Percentiles rank a stretch among this genome's conserved stretches.
Conservation (phyloP, 345 rosid species). For the Rhizophora mangle region DNA sequence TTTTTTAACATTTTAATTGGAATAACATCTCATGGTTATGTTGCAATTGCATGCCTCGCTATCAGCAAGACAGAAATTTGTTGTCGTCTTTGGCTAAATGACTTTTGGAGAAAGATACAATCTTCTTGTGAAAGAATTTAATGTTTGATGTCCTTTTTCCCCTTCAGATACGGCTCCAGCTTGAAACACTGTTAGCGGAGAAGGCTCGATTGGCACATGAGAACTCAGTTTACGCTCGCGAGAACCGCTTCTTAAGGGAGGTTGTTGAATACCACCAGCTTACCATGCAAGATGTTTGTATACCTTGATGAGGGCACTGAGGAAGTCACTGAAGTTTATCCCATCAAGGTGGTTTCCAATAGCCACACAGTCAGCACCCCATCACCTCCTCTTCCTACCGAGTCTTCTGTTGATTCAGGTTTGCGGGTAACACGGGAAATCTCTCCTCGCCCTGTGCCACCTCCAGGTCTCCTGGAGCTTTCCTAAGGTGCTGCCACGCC, state of each 20-base stretch:
- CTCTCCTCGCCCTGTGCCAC: slow-evolving; percentile 36
- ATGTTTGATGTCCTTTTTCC: slow-evolving; percentile 7
- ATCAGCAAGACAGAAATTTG: no score
- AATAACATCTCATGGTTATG: no score
- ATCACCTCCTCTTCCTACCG: slow-evolving; percentile 15
- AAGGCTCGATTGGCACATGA: slow-evolving; percentile 36
- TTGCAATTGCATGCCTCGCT: no score
- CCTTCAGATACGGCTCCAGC: slow-evolving; percentile 32
- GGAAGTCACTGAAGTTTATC: slow-evolving; percentile 39
- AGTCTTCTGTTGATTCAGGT: slow-evolving; percentile 20
- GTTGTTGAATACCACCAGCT: slow-evolving; percentile 38
- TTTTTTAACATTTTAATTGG: no score
- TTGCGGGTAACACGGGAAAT: slow-evolving; percentile 18
- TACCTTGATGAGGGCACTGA: slow-evolving; percentile 37
- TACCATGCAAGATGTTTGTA: slow-evolving; percentile 37
- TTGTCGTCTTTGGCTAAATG: neutral
- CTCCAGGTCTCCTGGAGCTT: slow-evolving; percentile 27
- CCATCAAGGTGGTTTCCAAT: slow-evolving; percentile 47
- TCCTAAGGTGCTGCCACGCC: slow-evolving; percentile 11
- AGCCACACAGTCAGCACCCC: slow-evolving; percentile 14
- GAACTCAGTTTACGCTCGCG: slow-evolving; percentile 34
- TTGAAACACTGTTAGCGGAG: slow-evolving; percentile 33
- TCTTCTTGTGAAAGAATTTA: neutral
- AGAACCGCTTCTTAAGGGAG: slow-evolving; percentile 35
- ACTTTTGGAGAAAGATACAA: neutral